phyloP scores from a whole-genome alignment of 768 basidiomycete species.

The Tulasnella sp. region DNA sequence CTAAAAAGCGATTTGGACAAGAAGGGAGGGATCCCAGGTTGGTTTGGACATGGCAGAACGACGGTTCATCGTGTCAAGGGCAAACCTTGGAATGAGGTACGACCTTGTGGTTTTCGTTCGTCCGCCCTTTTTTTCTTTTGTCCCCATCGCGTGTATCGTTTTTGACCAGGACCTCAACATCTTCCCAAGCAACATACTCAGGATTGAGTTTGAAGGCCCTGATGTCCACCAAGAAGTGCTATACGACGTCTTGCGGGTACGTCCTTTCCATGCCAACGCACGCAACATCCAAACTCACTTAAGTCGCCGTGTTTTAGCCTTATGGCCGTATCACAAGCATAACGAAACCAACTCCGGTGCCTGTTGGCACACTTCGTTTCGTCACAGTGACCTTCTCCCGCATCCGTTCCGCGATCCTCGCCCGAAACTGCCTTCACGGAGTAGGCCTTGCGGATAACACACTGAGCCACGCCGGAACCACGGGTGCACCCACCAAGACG shows the following conservation, averaged over 20 bases:
- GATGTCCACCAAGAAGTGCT: constrained; percentile 71
- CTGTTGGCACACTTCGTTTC: constrained; percentile 54
- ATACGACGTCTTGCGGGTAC: constrained; percentile 65
- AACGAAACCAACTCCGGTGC: constrained; percentile 42
- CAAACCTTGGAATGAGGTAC: constrained; percentile 67
- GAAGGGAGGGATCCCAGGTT: constrained; percentile 50
- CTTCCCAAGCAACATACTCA: constrained; percentile 59
- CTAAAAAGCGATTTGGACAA: constrained; percentile 35
- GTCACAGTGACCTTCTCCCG: constrained; percentile 50
- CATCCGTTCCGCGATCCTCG: constrained; percentile 59
- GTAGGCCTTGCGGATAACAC: constrained; percentile 25
- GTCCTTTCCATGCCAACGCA: constrained; percentile 21
- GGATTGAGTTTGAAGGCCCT: constrained; percentile 78
- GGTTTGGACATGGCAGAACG: constrained; percentile 40
- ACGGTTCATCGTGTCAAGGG: constrained; percentile 65
- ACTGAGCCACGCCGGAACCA: constrained; percentile 9
- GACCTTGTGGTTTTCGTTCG: constrained; percentile 13
- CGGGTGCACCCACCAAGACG: constrained; percentile 22
- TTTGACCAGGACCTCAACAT: constrained; percentile 66
- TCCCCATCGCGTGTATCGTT: background rate
- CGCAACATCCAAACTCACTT: background rate
- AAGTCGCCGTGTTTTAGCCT: constrained; percentile 35
- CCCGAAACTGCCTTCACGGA: constrained; percentile 72
- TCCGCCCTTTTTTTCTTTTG: background rate
- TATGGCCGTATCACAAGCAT: constrained; percentile 72